Percentiles rank a stretch among this genome's conserved stretches.
Evolutionary conservation across 2,329 filamentous ascomycete genomes (phyloP).

Genomic region (Ilyonectria destructans): DNA sequence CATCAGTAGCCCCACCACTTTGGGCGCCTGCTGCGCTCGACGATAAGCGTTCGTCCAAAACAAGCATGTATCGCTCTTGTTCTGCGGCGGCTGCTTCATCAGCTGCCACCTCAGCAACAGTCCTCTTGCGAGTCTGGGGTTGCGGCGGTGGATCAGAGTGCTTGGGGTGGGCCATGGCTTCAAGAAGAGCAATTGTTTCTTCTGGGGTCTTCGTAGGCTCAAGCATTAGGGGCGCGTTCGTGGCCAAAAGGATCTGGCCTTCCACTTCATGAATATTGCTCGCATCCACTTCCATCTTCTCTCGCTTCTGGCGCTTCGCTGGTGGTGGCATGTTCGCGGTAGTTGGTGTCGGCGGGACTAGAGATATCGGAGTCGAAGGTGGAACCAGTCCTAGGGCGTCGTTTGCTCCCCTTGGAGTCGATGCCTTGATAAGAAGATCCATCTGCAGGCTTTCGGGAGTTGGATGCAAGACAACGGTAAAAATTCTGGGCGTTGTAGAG

Average conservation of each 20-base stretch:
- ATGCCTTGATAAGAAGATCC: conserved; percentile 84
- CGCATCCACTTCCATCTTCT: conserved; percentile 83
- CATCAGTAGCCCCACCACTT: conserved; percentile 73
- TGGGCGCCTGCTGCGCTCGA: conserved; percentile 72
- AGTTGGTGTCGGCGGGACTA: conserved; percentile 75
- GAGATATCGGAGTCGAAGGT: conserved; percentile 77
- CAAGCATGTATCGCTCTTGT: conserved; percentile 92
- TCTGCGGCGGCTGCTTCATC: conserved; percentile 94
- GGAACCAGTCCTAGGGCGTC: conserved; percentile 67
- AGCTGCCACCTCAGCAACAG: conserved; percentile 93
- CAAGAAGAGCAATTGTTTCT: conserved; percentile 81
- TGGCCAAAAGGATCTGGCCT: conserved; percentile 81
- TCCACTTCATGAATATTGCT: conserved; percentile 83
- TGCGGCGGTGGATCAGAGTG: conserved; percentile 84
- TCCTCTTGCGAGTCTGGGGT: conserved; percentile 93
- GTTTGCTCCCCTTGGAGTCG: conserved; percentile 72
- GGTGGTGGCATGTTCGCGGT: conserved; percentile 72
- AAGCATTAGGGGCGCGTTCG: conserved; percentile 82
- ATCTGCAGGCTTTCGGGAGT: conserved; percentile 82
- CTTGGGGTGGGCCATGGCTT: conserved; percentile 81
- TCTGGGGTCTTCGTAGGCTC: conserved; percentile 80
- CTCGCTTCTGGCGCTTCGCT: conserved; percentile 78
- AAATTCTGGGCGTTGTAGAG: conserved; percentile 74
- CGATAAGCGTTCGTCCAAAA: conserved; percentile 87
- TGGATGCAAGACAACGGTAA: conserved; percentile 87